Conservation (phyloP, 176 grass and related monocot genomes). For the Ensete glaucum region DNA sequence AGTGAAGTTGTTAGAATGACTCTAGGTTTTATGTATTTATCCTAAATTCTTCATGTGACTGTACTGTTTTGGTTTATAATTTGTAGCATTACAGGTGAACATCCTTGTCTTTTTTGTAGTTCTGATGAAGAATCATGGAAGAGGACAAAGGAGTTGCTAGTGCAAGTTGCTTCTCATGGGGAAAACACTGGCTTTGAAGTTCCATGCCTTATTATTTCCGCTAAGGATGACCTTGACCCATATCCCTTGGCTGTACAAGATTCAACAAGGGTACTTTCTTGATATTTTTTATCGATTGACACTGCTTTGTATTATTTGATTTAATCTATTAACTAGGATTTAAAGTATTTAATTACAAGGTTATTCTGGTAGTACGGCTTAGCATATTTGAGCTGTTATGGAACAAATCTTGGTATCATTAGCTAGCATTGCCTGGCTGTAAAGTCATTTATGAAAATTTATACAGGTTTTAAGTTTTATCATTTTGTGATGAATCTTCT, state of each 20-base stretch:
- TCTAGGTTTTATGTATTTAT: too few relatives aligned
- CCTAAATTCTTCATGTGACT: background rate
- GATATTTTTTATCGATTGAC: background rate
- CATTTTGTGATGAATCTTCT: background rate
- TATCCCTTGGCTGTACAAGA: slow-evolving; percentile 81
- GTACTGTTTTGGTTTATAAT: background rate
- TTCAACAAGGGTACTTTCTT: slow-evolving; percentile 72
- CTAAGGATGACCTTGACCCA: slow-evolving; percentile 95
- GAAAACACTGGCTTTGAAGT: slow-evolving; percentile 85
- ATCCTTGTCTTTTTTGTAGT: slow-evolving; percentile 24
- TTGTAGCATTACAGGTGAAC: background rate
- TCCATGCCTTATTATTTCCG: slow-evolving; percentile 92
- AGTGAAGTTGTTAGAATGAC: too few relatives aligned
- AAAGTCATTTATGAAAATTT: background rate
- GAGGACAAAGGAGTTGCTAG: slow-evolving; percentile 82
- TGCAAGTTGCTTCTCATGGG: slow-evolving; percentile 86
- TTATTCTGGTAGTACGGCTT: too few relatives aligned
- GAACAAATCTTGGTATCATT: too few relatives aligned
- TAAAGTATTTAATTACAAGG: too few relatives aligned
- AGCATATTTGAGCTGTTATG: too few relatives aligned
- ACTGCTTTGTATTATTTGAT: too few relatives aligned
- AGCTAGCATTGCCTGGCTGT: too few relatives aligned
- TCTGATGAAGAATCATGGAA: slow-evolving; percentile 90
- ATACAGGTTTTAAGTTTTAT: background rate
- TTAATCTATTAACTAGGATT: too few relatives aligned